Conservation (phyloP, 345 rosid species). For the Citrus cavaleriei region DNA sequence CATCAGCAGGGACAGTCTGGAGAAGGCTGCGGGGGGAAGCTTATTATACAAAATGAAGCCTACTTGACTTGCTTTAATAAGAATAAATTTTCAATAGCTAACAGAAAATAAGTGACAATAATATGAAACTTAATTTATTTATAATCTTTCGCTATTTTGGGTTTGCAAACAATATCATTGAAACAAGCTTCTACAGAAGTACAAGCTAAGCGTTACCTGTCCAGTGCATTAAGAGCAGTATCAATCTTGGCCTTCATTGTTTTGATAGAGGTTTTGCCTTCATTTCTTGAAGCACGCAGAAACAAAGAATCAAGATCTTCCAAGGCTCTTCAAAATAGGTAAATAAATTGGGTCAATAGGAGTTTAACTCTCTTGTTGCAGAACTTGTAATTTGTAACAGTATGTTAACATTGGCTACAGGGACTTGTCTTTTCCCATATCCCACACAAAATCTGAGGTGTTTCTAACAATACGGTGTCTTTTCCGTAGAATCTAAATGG, state of each 20-base stretch:
- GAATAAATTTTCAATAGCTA: not conserved
- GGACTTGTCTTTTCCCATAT: not conserved
- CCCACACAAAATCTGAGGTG: not conserved
- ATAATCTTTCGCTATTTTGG: not conserved
- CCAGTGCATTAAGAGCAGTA: slow-evolving; percentile 50
- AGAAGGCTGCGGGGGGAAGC: slow-evolving; percentile 48
- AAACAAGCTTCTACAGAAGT: not conserved
- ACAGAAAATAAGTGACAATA: not conserved
- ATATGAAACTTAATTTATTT: too few relatives aligned
- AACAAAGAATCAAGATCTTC: slow-evolving; percentile 78
- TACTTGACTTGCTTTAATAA: not conserved
- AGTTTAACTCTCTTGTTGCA: not conserved
- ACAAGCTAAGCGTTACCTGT: slow-evolving; percentile 36
- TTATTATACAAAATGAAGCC: not conserved
- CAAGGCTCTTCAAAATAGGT: slow-evolving; percentile 39
- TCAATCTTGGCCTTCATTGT: slow-evolving; percentile 64
- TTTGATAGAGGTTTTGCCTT: slow-evolving; percentile 51
- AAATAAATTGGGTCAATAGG: not conserved
- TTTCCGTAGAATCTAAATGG: not conserved
- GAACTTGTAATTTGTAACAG: not conserved
- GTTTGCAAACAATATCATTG: not conserved
- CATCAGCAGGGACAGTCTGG: slow-evolving; percentile 64
- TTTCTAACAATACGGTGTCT: not conserved
- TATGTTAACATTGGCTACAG: too few relatives aligned
- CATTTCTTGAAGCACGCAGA: slow-evolving; percentile 72